Percentiles rank a stretch among this genome's conserved stretches.
phyloP scores from a whole-genome alignment of 2,329 filamentous ascomycete genomes.

The Colletotrichum orbiculare region DNA sequence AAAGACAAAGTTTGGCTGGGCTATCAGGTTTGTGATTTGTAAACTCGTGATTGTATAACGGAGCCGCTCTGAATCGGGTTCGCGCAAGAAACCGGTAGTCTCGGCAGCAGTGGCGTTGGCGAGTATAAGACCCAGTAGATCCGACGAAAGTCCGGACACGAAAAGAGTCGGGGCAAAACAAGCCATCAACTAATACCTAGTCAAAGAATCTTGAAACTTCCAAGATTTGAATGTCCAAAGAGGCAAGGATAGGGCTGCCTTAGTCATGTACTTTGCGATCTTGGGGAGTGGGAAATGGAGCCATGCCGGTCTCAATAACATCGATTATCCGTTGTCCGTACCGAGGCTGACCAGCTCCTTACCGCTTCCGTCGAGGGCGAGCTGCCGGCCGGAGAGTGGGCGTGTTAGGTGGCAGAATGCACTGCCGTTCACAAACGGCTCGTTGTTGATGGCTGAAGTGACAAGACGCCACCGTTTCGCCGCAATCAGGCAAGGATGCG shows the following conservation, averaged over 20 bases:
- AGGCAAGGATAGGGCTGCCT: conserved; percentile 3
- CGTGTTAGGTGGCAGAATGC: neutral
- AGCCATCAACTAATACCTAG: neutral
- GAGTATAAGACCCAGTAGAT: neutral
- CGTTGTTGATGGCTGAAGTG: conserved; percentile 30
- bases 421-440: conserved; percentile 15
- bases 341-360: neutral
- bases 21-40: too few relatives aligned
- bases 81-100: too few relatives aligned
- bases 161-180: neutral
- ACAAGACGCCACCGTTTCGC: conserved; percentile 18
- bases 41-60: too few relatives aligned
- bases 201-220: conserved; percentile 15
- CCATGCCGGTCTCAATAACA: conserved; percentile 11
- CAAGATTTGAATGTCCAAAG: conserved; percentile 7
- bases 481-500: conserved; percentile 20
- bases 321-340: conserved; percentile 1
- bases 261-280: conserved; percentile 19
- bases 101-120: neutral
- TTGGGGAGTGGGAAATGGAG: conserved; percentile 13
- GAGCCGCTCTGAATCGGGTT: too few relatives aligned
- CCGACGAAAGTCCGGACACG: neutral
- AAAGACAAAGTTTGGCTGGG: too few relatives aligned
- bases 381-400: neutral
- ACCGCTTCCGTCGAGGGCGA: neutral